Evolutionary conservation across 2,329 filamentous ascomycete genomes (phyloP), one percentile per base, ranked within the genome.

Genomic region (Ophioceras dolichostomum): DNA sequence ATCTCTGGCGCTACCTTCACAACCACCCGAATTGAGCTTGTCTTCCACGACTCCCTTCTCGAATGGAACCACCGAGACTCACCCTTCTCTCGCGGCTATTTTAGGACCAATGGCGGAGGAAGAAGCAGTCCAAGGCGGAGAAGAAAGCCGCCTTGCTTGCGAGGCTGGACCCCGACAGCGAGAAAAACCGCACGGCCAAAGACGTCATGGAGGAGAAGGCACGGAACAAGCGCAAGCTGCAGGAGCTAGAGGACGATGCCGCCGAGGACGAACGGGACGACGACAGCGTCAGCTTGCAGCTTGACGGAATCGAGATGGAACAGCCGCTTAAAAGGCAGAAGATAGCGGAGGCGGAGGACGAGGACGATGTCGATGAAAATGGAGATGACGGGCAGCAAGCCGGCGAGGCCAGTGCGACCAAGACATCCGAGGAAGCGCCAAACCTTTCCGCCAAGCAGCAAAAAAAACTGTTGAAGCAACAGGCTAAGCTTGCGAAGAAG

Each of bases 51-150:
- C n/a, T n/a, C n/a, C n/a, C n/a, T n/a, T n/a, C n/a, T n/a, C n/a
- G n/a, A 26, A 26, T 26, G 22, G 8, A 12, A 26, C 22, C n/a
- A n/a, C n/a, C n/a, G n/a, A n/a, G n/a, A n/a, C n/a, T n/a, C n/a
- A n/a, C n/a, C n/a, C n/a, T n/a, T n/a, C n/a, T n/a, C n/a, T n/a
- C n/a, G n/a, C n/a, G n/a, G n/a, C n/a, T n/a, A n/a, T n/a, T n/a
- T n/a, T n/a, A 94, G 86, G 83, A 91, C 51, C 86, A 95, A 79
- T 94, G 87, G 86, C 78, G 79, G 57, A 81, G 81, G 54, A 94
- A 91, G 64, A 96, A 96, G 67, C 88, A 96, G 63, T 89, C 86
- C 36, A 94, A 94, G 57, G 83, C 86, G 58, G 74, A 94, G 59
- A 87, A 87, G 62, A 74, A 80, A 54, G 46, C 43, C 12, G 47